A percentile compares a stretch with the other conserved stretches of the same genome.
These are phyloP conservation scores for Dioscorea alata DNA, from an alignment of 106 monocot species.

Conservation along the genomic window DNA sequence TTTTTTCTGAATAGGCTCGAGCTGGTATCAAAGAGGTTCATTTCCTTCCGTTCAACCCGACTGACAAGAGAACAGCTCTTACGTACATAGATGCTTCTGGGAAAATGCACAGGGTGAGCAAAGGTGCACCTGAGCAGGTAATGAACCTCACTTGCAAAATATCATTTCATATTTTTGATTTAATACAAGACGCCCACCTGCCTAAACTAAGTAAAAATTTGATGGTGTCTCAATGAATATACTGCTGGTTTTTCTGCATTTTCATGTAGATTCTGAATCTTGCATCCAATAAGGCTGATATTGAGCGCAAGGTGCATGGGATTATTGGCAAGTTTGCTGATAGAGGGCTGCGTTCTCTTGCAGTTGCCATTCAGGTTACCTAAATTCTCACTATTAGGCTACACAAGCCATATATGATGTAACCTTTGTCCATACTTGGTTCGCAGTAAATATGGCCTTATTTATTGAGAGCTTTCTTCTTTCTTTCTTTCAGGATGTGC, in stretches of 20 bases:
- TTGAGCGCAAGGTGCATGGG: conserved; percentile 37
- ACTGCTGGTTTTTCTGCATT: neutral
- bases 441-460: no score
- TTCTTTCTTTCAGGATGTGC: conserved; percentile 31
- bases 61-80: conserved; percentile 58
- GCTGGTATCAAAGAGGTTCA: conserved; percentile 44
- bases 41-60: conserved; percentile 59
- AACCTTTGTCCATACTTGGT: no score
- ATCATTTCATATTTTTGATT: neutral
- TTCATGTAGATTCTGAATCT: conserved; percentile 37
- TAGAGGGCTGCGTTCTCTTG: conserved; percentile 51
- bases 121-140: conserved; percentile 67
- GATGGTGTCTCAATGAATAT: neutral
- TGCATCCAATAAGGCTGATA: conserved; percentile 36
- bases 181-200: no score
- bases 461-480: neutral
- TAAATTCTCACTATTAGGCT: neutral
- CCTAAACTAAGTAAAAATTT: no score
- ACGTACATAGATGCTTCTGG: conserved; percentile 49
- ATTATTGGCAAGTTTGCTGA: conserved; percentile 51
- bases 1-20: conserved; percentile 24
- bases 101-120: conserved; percentile 56
- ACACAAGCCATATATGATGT: no score
- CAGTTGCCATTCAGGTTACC: conserved; percentile 46
- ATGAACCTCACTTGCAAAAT: neutral